Base-by-base conservation (phyloP, 495 filamentous ascomycete genomes). In the Aspergillus sclerotioniger region DNA sequence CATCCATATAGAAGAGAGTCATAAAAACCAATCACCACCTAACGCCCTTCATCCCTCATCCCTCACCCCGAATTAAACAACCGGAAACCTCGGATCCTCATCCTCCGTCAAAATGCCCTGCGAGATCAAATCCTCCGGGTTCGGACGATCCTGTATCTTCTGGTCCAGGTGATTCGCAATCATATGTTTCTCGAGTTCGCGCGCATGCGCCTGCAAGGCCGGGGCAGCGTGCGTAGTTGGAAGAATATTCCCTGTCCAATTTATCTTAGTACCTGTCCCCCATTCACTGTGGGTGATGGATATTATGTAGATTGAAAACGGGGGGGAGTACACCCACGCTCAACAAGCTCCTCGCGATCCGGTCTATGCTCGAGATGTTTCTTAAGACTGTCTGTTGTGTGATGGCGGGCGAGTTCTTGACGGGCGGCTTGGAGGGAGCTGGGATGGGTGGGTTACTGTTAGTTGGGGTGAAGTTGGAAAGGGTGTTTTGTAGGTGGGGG, bases 101-200 rank as follows among this genome's bases (percentile, higher is more conserved):
- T 87, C 85, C 59, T 87, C 86, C 17, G 78, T 76, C 51, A 91
- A 73, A 48, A 96, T 90, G 3, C 91, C 91, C 65, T 90, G 82
- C 60, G 87, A 83, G 48, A 96, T 79, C 48, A 96, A 71, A 32
- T 87, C 81, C 56, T 91, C 88, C 5, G 88, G 87, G 25, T 85
- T 77, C 2, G 91, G 91, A 8, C 91, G 81, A 54, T 86, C 80
- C 66, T 86, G 78, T 56, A 96, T 83, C 69, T 90, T 90, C 64
- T 92, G 89, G 70, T 96, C 91, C 37, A 96, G 75, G 32, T 81
- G 87, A 68, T 96, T 88, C 50, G 84, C 87, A 17, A 88, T 84
- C 91, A 96, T 95, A 66, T 91, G 84, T 64, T 83, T 88, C 70
- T 90, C 86, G 51, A 96, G 82, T 72, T 94, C 88, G 54, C 80